These are phyloP conservation scores for Entonaema liquescens DNA, from an alignment of 495 filamentous ascomycete genomes.

Conservation along the genomic window DNA sequence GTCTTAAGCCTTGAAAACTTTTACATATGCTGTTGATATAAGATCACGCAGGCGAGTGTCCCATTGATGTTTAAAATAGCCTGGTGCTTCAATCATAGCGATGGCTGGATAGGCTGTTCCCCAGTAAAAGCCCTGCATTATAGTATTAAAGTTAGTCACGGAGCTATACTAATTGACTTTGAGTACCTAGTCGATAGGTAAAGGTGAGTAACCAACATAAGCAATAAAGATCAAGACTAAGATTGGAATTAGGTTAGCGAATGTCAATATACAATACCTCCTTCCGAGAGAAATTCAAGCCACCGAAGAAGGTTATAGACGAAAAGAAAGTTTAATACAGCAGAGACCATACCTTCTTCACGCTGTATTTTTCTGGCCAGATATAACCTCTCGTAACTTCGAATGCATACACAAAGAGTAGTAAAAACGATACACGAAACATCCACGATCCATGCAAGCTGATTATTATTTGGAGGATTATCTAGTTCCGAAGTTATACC, in stretches of 20 bases:
- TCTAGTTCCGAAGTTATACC: neutral
- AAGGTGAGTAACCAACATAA: neutral
- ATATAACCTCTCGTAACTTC: neutral
- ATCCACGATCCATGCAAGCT: neutral
- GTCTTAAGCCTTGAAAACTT: too few relatives aligned
- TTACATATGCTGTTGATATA: neutral
- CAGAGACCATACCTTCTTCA: neutral
- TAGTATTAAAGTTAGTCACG: neutral
- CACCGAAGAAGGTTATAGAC: neutral
- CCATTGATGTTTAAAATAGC: conserved; percentile 1
- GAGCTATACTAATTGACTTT: too few relatives aligned
- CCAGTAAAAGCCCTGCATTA: neutral
- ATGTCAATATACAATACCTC: neutral
- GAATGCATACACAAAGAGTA: neutral
- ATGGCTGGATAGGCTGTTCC: neutral
- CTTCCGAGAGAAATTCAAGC: neutral
- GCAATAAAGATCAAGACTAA: neutral
- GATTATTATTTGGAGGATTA: conserved; percentile 4
- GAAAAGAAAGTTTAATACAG: neutral
- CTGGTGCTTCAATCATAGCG: neutral
- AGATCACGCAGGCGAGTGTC: neutral
- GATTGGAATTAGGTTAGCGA: neutral
- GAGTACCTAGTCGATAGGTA: too few relatives aligned
- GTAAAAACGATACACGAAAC: neutral
- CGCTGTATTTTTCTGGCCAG: neutral